A percentile compares a stretch with the other conserved stretches of the same genome.
These are phyloP conservation scores for Cinnamomum chago DNA, from an alignment of 164 flowering plant species.

Conservation along the genomic window DNA sequence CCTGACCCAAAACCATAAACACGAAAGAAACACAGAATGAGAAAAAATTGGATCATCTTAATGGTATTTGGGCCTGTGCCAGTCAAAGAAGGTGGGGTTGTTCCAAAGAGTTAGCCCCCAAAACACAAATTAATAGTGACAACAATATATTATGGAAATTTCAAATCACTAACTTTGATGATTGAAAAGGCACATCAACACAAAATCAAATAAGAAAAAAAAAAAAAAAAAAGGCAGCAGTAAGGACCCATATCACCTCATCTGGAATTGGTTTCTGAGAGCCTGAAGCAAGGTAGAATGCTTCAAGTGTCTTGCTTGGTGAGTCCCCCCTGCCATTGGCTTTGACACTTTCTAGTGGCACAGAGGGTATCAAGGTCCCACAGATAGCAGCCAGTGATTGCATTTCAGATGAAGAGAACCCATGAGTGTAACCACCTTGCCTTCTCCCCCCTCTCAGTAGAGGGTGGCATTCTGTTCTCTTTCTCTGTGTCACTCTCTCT, in stretches of 20 bases:
- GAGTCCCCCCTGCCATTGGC: background rate
- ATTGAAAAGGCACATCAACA: background rate
- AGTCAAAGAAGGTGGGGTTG: too few species aligned
- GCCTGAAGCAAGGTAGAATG: slow-evolving; percentile 18
- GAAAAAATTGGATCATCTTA: too few species aligned
- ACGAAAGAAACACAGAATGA: background rate
- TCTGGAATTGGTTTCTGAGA: slow-evolving; percentile 34
- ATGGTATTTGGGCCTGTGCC: too few species aligned
- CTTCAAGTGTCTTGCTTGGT: background rate
- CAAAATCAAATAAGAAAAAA: background rate
- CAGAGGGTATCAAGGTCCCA: slow-evolving; percentile 9
- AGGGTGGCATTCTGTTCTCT: background rate
- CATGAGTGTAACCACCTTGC: background rate
- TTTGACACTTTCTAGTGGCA: background rate
- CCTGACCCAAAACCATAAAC: slow-evolving; percentile 7
- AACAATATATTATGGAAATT: background rate
- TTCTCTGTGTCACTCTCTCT: background rate
- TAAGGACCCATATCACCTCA: slow-evolving; percentile 30
- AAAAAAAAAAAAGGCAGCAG: background rate
- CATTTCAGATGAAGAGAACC: slow-evolving; percentile 10
- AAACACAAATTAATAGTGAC: too few species aligned
- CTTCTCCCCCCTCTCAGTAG: slow-evolving; percentile 8
- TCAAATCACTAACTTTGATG: background rate
- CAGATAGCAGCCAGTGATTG: slow-evolving; percentile 11
- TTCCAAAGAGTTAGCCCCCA: too few species aligned